Base-by-base conservation (phyloP, 306 rosid genomes). In the Phaseolus lunatus region DNA sequence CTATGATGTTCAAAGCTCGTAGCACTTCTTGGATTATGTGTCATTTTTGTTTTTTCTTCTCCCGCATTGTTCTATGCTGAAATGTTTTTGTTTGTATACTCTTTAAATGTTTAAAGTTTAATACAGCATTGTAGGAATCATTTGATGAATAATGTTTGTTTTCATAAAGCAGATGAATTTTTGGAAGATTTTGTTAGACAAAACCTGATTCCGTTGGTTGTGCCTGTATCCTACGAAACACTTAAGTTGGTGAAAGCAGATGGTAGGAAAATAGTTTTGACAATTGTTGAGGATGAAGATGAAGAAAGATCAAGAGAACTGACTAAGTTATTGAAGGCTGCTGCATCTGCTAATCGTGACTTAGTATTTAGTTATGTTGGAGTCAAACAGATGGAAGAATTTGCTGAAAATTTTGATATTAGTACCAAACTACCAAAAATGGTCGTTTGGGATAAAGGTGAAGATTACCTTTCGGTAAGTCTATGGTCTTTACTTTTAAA, bases 321-420 rank as follows among this genome's bases (percentile, higher is more conserved):
- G 80, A 56, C 89, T 62, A 87, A 91, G 88, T 80, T 91, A 83
- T 83, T 96, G 81, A 92, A 85, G 85, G 96, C 89, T 70, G 98
- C 97, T 63, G 99, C 99, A 68, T 91, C 96, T 27, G 99, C 97
- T n/a, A 96, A 96, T 62, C 96, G 92, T 8, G 97, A 92, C 83
- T 83, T 96, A 73, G 81, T 96, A 77, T 96, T 96, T 86, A 90
- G 96, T 79, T 91, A 88, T 49, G 96, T 92, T 57, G 98, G 99
- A 72, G 80, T 87, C 80, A 83, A 80, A 80, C 99, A 96, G 84
- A 82, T 86, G 84, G 98, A 78, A 22, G 96, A 92, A 33, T 96
- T 96, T 80, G 91, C 99, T 20, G 98, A 92, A 56, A 82, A 91
- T 4, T 95, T 95, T 52, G 92, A 88, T 82, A 85, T 82, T 63